Conservation (phyloP, 2,329 filamentous ascomycete genomes). For the Tolypocladium cylindrosporum region DNA sequence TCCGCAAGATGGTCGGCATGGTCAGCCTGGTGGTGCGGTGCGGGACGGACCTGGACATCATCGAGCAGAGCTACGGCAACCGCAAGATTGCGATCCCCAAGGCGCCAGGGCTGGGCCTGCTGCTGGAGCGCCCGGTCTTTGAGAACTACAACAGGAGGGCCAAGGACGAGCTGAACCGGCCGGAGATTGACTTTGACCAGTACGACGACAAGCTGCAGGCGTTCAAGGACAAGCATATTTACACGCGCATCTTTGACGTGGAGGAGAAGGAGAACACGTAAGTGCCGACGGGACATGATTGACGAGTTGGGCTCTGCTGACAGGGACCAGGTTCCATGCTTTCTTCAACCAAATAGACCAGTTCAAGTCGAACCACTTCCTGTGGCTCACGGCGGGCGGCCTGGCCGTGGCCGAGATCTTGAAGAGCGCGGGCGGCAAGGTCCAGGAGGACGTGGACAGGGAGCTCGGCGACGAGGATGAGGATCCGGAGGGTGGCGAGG, state of each 20-base stretch:
- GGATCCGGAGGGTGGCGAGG: conserved; percentile 36
- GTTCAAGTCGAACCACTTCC: conserved; percentile 60
- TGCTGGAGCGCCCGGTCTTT: conserved; percentile 88
- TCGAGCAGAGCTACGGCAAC: conserved; percentile 62
- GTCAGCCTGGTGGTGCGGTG: conserved; percentile 75
- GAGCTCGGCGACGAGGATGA: conserved; percentile 43
- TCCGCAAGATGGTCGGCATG: conserved; percentile 98
- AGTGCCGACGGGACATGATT: conserved; percentile 26
- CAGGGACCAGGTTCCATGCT: conserved; percentile 50
- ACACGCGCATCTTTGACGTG: conserved; percentile 80
- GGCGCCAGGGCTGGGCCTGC: conserved; percentile 76
- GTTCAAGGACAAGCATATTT: conserved; percentile 90
- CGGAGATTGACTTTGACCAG: conserved; percentile 67
- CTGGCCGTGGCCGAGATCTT: conserved; percentile 45
- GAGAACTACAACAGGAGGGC: conserved; percentile 76
- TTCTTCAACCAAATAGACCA: conserved; percentile 76
- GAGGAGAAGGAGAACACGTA: conserved; percentile 82
- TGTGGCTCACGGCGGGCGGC: conserved; percentile 64
- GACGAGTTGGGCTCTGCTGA: conserved; percentile 3
- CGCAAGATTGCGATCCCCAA: conserved; percentile 83
- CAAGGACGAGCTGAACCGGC: conserved; percentile 49
- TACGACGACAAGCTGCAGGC: conserved; percentile 70
- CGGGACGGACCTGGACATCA: conserved; percentile 62
- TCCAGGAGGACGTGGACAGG: conserved; percentile 32
- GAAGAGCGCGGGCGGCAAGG: conserved; percentile 21